Evolutionary conservation across 352 stramenopile genomes (phyloP).

Genomic region (Blastocystis hominis): DNA sequence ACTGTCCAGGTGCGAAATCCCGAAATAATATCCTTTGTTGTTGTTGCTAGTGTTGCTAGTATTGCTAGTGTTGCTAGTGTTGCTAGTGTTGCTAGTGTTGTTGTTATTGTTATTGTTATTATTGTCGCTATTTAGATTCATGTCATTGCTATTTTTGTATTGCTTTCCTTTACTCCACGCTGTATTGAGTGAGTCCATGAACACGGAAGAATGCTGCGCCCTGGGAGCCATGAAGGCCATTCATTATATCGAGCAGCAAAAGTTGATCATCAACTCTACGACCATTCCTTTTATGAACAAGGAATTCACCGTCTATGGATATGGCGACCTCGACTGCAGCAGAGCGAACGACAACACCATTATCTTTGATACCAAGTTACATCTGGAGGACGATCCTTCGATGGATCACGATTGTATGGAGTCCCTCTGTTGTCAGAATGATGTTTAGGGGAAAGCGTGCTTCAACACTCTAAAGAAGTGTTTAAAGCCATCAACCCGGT

Average conservation of each 20-base stretch:
- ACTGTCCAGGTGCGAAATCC: not conserved
- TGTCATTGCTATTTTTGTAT: not conserved
- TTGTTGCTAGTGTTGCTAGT: not conserved
- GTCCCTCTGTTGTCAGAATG: not conserved
- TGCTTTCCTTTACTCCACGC: not conserved
- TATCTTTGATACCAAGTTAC: not conserved
- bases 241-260: not conserved
- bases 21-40: conserved; percentile 3
- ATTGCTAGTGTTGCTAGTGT: too few relatives aligned
- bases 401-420: too few relatives aligned
- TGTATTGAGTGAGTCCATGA: not conserved
- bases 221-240: not conserved
- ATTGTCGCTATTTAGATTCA: too few relatives aligned
- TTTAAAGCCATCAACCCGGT: not conserved
- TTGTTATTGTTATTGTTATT: too few relatives aligned
- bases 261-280: not conserved
- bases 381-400: too few relatives aligned
- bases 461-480: not conserved
- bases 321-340: not conserved
- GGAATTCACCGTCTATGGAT: not conserved
- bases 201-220: not conserved
- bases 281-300: not conserved
- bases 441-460: not conserved
- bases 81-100: too few relatives aligned
- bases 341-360: not conserved